These are phyloP conservation scores for Lagenidium sp. DNA, from an alignment of 352 stramenopile genomes.

Conservation along the genomic window DNA sequence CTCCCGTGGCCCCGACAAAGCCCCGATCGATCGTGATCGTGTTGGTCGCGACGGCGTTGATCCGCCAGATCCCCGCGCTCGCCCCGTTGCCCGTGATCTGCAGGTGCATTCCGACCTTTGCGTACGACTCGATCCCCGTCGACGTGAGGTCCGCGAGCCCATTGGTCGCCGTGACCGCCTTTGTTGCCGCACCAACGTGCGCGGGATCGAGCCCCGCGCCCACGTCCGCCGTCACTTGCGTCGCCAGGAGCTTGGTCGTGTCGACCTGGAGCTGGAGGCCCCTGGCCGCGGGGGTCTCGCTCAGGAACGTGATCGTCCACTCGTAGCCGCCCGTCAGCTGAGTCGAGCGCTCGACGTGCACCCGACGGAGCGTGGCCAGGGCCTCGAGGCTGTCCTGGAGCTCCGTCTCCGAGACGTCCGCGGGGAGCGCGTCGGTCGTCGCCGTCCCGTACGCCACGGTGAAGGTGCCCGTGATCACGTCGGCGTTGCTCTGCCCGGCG, in stretches of 20 bases:
- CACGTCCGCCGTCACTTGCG: slow-evolving; percentile 22
- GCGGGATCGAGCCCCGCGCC: slow-evolving; percentile 29
- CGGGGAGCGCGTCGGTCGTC: slow-evolving; percentile 40
- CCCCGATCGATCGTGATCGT: slow-evolving; percentile 39
- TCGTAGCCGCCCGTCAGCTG: slow-evolving; percentile 38
- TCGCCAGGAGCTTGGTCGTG: slow-evolving; percentile 21
- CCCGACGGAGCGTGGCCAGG: slow-evolving; percentile 45
- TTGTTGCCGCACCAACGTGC: slow-evolving; percentile 27
- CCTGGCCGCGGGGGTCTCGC: slow-evolving; percentile 29
- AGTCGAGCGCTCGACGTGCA: slow-evolving; percentile 68
- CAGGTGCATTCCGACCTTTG: slow-evolving; percentile 42
- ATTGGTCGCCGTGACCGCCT: slow-evolving; percentile 23
- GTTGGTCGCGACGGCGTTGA: slow-evolving; percentile 30
- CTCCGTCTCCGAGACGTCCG: slow-evolving; percentile 43
- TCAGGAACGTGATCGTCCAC: slow-evolving; percentile 74
- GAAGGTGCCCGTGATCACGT: slow-evolving; percentile 64
- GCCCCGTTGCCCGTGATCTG: slow-evolving; percentile 25
- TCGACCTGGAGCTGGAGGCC: slow-evolving; percentile 32
- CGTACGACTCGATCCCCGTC: slow-evolving; percentile 23
- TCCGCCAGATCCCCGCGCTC: slow-evolving; percentile 29
- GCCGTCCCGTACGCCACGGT: slow-evolving; percentile 46
- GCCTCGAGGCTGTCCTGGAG: slow-evolving; percentile 53
- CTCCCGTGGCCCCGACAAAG: slow-evolving; percentile 26
- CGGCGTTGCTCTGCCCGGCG: slow-evolving; percentile 19
- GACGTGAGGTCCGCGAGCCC: slow-evolving; percentile 24